These are phyloP conservation scores for Magnusiomyces suaveolens DNA, from an alignment of 1,139 yeast genomes.

Conservation along the genomic window DNA sequence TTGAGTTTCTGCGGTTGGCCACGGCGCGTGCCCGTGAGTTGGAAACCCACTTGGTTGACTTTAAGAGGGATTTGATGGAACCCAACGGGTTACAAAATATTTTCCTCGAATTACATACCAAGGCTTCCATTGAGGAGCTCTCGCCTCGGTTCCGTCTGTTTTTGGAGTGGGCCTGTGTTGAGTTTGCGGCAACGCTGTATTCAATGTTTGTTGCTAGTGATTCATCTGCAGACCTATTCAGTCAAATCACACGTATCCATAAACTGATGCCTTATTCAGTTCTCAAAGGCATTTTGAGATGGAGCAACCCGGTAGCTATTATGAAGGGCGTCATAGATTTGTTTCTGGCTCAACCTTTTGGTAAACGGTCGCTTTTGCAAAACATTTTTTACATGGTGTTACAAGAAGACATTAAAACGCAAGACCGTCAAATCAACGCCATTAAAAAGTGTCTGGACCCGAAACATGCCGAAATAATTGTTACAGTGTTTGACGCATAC, in stretches of 20 bases:
- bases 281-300: conserved; percentile 62
- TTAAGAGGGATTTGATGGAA: conserved; percentile 43
- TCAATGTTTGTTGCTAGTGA: conserved; percentile 74
- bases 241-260: conserved; percentile 61
- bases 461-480: conserved; percentile 19
- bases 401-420: conserved; percentile 67
- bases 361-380: conserved; percentile 59
- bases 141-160: conserved; percentile 61
- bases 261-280: conserved; percentile 64
- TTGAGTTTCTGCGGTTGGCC: conserved; percentile 64
- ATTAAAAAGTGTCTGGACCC: conserved; percentile 37
- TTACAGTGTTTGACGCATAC: conserved; percentile 21
- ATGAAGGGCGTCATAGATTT: conserved; percentile 69
- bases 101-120: conserved; percentile 53
- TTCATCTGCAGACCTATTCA: conserved; percentile 61
- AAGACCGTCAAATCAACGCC: conserved; percentile 45
- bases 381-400: conserved; percentile 63
- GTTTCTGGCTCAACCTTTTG: conserved; percentile 69
- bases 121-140: conserved; percentile 47
- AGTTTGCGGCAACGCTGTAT: conserved; percentile 73
- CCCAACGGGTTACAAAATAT: conserved; percentile 44
- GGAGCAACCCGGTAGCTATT: conserved; percentile 79
- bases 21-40: conserved; percentile 39
- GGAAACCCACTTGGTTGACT: conserved; percentile 43
- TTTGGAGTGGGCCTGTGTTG: conserved; percentile 72